A percentile compares a stretch with the other conserved stretches of the same genome.
Conservation (phyloP, 2,329 filamentous ascomycete genomes). For the Monosporascus sp. region DNA sequence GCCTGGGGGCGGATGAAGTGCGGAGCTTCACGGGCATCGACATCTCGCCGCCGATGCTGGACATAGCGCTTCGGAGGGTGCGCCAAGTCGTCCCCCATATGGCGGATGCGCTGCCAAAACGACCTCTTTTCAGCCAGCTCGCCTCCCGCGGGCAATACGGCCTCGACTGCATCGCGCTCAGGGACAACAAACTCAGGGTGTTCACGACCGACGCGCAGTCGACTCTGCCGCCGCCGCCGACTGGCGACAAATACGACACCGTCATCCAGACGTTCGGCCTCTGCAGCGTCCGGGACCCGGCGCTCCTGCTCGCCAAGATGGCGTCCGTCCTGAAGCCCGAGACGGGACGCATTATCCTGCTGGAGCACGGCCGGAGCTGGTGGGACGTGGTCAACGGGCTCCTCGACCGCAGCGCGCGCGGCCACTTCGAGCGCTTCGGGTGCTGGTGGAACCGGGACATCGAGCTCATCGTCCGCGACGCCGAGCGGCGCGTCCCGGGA, state of each 20-base stretch:
- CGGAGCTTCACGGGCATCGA: conserved; percentile 59
- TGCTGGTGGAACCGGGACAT: conserved; percentile 68
- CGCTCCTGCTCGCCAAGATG: conserved; percentile 48
- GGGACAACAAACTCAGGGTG: conserved; percentile 40
- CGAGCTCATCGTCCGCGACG: conserved; percentile 47
- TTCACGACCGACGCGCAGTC: conserved; percentile 44
- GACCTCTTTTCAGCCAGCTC: conserved; percentile 23
- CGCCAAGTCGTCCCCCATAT: conserved; percentile 37
- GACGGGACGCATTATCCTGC: conserved; percentile 54
- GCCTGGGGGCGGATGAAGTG: conserved; percentile 23
- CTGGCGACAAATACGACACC: conserved; percentile 52
- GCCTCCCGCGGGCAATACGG: conserved; percentile 6
- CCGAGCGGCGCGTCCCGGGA: conserved; percentile 42
- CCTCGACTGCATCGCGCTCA: conserved; percentile 25
- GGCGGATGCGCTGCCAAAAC: conserved; percentile 33
- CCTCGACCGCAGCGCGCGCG: conserved; percentile 49
- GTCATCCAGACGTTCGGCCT: conserved; percentile 61
- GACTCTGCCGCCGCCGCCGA: conserved; percentile 35
- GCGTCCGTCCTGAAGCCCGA: conserved; percentile 47
- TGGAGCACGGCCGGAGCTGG: conserved; percentile 58
- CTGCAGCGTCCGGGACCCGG: conserved; percentile 56
- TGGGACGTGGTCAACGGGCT: conserved; percentile 51
- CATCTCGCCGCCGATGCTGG: conserved; percentile 56
- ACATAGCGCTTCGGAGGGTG: conserved; percentile 51
- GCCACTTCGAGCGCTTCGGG: conserved; percentile 56